Evolutionary conservation across 495 filamentous ascomycete genomes (phyloP).

Genomic region (Pyrenopolyporus hunteri): DNA sequence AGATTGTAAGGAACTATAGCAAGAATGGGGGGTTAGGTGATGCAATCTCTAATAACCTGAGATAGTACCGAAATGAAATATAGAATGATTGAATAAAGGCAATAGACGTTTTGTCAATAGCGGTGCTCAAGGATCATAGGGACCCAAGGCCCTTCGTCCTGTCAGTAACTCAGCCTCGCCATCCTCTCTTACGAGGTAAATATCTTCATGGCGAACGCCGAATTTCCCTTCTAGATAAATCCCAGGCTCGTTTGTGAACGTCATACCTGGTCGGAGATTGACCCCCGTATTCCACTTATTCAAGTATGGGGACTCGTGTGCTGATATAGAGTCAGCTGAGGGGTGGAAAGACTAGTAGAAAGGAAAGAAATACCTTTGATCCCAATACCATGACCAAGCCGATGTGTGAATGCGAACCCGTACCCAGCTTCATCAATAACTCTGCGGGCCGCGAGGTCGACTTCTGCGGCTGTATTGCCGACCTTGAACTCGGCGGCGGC

Average conservation of each 20-base stretch:
- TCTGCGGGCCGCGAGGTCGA: constrained; percentile 59
- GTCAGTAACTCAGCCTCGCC: constrained; percentile 55
- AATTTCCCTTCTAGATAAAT: constrained; percentile 60
- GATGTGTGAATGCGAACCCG: constrained; percentile 59
- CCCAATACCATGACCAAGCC: constrained; percentile 62
- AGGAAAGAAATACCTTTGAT: constrained; percentile 53
- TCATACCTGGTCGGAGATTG: constrained; percentile 56
- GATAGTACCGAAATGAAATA: too few species aligned
- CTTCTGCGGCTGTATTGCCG: constrained; percentile 55
- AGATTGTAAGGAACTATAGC: too few species aligned
- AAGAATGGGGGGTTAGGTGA: too few species aligned
- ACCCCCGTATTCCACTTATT: constrained; percentile 57
- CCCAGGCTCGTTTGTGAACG: constrained; percentile 62
- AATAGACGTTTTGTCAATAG: neutral
- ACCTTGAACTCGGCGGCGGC: constrained; percentile 50
- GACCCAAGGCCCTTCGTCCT: constrained; percentile 49
- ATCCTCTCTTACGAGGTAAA: constrained; percentile 54
- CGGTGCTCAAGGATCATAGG: constrained; percentile 53
- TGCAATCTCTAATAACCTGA: too few species aligned
- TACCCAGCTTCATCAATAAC: constrained; percentile 60
- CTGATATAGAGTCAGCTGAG: constrained; percentile 35
- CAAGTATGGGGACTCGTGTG: constrained; percentile 62
- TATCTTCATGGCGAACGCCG: constrained; percentile 61
- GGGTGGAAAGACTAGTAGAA: too few species aligned
- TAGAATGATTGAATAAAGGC: too few species aligned